Evolutionary conservation across 441 rosid genomes (phyloP), one percentile per base, ranked within the genome.

Genomic region (Gossypium aridum): DNA sequence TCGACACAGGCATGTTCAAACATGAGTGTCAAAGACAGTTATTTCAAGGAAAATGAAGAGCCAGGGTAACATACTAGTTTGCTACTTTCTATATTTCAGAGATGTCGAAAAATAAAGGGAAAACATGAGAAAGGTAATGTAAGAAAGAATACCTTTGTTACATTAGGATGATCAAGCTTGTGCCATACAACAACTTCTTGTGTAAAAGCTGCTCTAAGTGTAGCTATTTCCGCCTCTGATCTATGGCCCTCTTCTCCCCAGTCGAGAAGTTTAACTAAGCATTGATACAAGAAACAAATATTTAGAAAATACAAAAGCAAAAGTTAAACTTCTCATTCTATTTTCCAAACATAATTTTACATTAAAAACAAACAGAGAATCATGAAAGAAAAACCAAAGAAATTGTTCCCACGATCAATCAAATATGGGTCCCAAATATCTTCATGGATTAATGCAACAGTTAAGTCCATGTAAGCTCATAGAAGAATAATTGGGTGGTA

Each of bases 181-280:
- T 90, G 90, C 94, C 94, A 90, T 14, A 90, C 92, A 64, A 86
- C 89, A 77, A 88, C 91, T 83, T 90, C 94, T 78, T 90, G 92
- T 16, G 91, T 87, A 80, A 88, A 87, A 47, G 91, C 89, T 73
- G 94, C 87, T 83, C 91, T 83, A 39, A 90, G 90, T 51, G 92
- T 88, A 71, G 94, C 88, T 80, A 90, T 83, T 82, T 90, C 94
- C 37, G 92, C 87, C 2, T 83, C 91, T 23, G 94, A 82, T 74
- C 94, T 83, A 81, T 90, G 94, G 22, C 92, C 88, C 61, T 90
- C 94, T 85, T 90, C 92, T 77, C 94, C 94, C 90, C 91, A 87
- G 70, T 90, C 94, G 66, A 90, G 87, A 80, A 90, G 87, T 77
- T 90, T 90, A 80, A 90, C 92, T 90, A 82, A 73, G 77, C 78